Evolutionary conservation across 2,329 filamentous ascomycete species (phyloP), one percentile per base, ranked within the genome.

Genomic region (Penicillium occitanis): DNA sequence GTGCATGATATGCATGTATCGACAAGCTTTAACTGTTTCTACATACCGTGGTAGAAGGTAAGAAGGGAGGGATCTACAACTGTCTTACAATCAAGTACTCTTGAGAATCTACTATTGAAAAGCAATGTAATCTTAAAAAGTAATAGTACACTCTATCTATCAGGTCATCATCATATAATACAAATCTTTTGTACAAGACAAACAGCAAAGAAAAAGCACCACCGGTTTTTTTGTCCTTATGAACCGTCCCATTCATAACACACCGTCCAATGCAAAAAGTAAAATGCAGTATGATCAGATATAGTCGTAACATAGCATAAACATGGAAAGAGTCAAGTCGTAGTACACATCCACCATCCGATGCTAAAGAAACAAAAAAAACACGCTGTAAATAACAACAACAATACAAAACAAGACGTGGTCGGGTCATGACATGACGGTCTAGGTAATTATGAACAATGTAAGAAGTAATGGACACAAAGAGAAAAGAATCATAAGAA

Each of bases 131-230:
- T 25, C 3, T 25, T 3, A 25, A 33, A 33, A 33, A 33, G 7
- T 33, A 63, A 63, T 42, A 51, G 60, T 63, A 63, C 60, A 63
- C 14, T 63, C 30, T 63, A 53, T 63, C 44, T 35, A 63, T 35
- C 13, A 19, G 33, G 33, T 37, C 19, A n/a, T 37, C 50, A 37
- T 57, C 53, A 57, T 57, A 57, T 57, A 37, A 57, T 57, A 57
- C 53, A 57, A 57, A 57, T 57, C 30, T 57, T 55, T 37, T 57
- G 53, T 57, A 57, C 53, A 57, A 37, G n/a, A 37, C 11, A 25
- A 35, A 22, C 14, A 37, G 17, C 2, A 22, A 37, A 57, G 19
- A 22, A 57, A 57, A 57, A 57, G 30, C 51, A 57, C 33, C 53
- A 40, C 53, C 53, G 22, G 22, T 37, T 37, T 53, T 55, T 57